phyloP scores from a whole-genome alignment of 2,329 filamentous ascomycete species.

The Aspergillus brasiliensis region DNA sequence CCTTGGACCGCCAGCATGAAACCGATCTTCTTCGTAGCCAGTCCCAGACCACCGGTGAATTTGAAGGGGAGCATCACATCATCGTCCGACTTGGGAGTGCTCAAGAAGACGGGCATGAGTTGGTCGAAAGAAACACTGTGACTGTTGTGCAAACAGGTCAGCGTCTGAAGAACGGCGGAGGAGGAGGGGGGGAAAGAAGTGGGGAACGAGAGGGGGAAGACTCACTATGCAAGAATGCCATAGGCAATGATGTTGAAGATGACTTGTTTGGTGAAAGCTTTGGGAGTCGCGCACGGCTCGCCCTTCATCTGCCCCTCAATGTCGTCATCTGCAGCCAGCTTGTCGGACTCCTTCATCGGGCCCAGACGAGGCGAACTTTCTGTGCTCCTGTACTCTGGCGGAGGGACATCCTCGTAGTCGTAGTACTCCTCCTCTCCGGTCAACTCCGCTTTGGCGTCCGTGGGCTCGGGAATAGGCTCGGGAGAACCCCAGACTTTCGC shows the following conservation, averaged over 20 bases:
- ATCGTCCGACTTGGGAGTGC: slow-evolving; percentile 60
- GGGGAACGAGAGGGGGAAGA: slow-evolving; percentile 30
- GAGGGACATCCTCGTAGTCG: slow-evolving; percentile 63
- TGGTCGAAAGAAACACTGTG: slow-evolving; percentile 98
- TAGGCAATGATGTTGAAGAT: slow-evolving; percentile 86
- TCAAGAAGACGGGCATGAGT: slow-evolving; percentile 88
- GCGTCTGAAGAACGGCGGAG: slow-evolving; percentile 23
- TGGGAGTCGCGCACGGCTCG: slow-evolving; percentile 48
- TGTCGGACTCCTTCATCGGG: slow-evolving; percentile 33
- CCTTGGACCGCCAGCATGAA: slow-evolving; percentile 87
- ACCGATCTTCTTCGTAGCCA: slow-evolving; percentile 81
- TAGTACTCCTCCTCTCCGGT: slow-evolving; percentile 44
- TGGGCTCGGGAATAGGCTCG: slow-evolving; percentile 29
- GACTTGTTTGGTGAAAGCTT: slow-evolving; percentile 81
- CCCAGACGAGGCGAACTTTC: slow-evolving; percentile 56
- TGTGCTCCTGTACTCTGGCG: slow-evolving; percentile 68
- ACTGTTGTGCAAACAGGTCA: slow-evolving; percentile 52
- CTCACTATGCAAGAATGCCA: slow-evolving; percentile 92
- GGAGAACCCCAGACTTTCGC: slow-evolving; percentile 31
- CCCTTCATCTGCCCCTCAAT: slow-evolving; percentile 45
- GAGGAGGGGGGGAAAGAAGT: background rate
- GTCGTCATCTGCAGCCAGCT: slow-evolving; percentile 41
- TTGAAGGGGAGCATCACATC: slow-evolving; percentile 74
- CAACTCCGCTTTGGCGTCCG: slow-evolving; percentile 54
- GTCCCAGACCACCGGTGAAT: slow-evolving; percentile 82